Conservation (phyloP, 345 rosid genomes). For the Dipteronia dyeriana region DNA sequence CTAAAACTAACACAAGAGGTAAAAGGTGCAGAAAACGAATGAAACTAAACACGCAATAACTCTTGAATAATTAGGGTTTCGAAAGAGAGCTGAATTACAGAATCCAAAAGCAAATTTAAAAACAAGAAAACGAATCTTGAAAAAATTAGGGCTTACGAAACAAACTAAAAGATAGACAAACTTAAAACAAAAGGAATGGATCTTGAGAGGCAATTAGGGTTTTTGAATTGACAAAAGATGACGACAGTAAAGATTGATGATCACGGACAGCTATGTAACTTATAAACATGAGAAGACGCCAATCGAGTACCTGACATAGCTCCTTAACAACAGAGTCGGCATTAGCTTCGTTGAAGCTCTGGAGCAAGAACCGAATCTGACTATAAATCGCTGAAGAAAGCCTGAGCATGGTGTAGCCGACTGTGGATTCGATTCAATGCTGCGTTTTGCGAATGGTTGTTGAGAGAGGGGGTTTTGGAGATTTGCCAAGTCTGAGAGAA, state of each 20-base stretch:
- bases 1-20: neutral
- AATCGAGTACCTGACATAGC: constrained; percentile 55
- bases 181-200: neutral
- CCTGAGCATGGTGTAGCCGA: constrained; percentile 45
- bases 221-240: no score
- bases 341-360: constrained; percentile 56
- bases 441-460: constrained; percentile 24
- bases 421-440: neutral
- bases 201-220: neutral
- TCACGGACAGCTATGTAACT: neutral
- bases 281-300: neutral
- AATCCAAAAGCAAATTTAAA: neutral
- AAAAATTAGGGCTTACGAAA: neutral
- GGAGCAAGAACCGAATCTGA: constrained; percentile 75
- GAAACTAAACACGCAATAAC: no score
- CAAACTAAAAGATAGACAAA: neutral
- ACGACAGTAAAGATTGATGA: neutral
- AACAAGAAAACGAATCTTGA: neutral
- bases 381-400: constrained; percentile 48
- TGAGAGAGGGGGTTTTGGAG: constrained; percentile 14
- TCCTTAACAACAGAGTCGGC: constrained; percentile 56
- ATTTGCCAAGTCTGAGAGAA: constrained; percentile 19
- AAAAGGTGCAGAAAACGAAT: no score
- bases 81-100: neutral
- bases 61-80: constrained; percentile 11